These are phyloP conservation scores for Glaciozyma martinii DNA, from an alignment of 768 basidiomycete species.

Conservation along the genomic window DNA sequence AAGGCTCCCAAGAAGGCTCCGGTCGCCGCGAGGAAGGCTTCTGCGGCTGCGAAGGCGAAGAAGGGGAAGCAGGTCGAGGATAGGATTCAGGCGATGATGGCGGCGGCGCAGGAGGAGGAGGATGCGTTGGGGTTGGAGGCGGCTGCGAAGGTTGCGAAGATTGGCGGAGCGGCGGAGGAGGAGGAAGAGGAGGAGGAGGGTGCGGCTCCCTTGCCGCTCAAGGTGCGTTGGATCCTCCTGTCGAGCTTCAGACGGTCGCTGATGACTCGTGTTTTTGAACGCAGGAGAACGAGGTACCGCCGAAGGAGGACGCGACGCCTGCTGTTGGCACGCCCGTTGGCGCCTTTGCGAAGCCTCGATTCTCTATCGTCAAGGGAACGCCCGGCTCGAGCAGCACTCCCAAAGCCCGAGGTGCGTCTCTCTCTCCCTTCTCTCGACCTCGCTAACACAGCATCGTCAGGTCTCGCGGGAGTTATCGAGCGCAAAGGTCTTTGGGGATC, in stretches of 20 bases:
- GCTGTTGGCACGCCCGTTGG: background rate
- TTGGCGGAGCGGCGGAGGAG: conserved; percentile 4
- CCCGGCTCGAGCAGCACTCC: background rate
- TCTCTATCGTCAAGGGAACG: background rate
- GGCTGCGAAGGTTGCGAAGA: background rate
- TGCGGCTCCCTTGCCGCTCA: background rate
- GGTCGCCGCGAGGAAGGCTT: too few relatives aligned
- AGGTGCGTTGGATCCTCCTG: too few relatives aligned
- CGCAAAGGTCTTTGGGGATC: conserved; percentile 2
- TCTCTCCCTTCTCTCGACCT: conserved; percentile 7
- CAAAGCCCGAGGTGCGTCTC: background rate
- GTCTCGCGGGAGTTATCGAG: conserved; percentile 21
- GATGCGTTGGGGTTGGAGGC: background rate
- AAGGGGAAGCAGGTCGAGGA: conserved; percentile 1
- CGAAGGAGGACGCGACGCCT: background rate
- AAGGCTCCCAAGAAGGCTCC: too few relatives aligned
- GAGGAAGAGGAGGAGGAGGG: conserved; percentile 6
- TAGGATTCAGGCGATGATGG: background rate
- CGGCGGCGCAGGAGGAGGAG: background rate
- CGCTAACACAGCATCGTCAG: conserved; percentile 12
- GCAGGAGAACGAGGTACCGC: conserved; percentile 7
- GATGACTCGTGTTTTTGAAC: fast-evolving
- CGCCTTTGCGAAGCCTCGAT: background rate
- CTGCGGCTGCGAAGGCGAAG: background rate
- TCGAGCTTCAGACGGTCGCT: too few relatives aligned